These are phyloP conservation scores for Sugiyamaella sp. DNA, from an alignment of 1,139 yeast species.

Conservation along the genomic window DNA sequence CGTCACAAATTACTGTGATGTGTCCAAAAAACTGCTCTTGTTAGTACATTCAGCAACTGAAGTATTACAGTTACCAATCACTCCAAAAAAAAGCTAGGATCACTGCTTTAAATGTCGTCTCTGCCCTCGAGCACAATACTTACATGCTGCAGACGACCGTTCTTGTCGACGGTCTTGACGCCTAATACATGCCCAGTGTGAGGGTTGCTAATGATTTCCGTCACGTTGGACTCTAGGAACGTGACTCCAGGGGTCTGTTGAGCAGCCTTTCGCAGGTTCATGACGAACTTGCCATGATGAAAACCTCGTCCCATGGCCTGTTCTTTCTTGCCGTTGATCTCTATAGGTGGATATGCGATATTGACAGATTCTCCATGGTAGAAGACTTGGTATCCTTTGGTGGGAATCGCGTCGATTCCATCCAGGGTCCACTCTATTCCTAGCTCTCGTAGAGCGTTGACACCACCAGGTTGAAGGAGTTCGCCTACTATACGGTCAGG, in stretches of 20 bases:
- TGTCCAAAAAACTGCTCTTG: constrained; percentile 53
- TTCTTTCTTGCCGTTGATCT: constrained; percentile 24
- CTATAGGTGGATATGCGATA: constrained; percentile 63
- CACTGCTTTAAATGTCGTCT: too few species aligned
- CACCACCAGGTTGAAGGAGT: constrained; percentile 92
- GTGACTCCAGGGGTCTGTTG: constrained; percentile 62
- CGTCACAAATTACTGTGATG: constrained; percentile 83
- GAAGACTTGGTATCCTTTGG: constrained; percentile 79
- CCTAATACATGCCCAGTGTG: constrained; percentile 64
- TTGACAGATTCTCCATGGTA: constrained; percentile 58
- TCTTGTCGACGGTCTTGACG: constrained; percentile 48
- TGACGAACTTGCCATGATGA: constrained; percentile 88
- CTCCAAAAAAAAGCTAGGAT: too few species aligned
- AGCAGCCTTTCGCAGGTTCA: constrained; percentile 75
- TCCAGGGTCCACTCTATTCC: constrained; percentile 83
- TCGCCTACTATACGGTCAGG: constrained; percentile 99
- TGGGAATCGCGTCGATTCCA: constrained; percentile 77
- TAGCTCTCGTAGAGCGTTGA: constrained; percentile 73
- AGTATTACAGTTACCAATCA: too few species aligned
- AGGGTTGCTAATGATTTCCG: constrained; percentile 57
- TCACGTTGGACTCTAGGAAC: constrained; percentile 79
- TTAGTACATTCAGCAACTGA: too few species aligned
- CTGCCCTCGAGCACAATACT: constrained; percentile 1
- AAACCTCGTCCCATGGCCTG: constrained; percentile 74
- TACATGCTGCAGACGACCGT: constrained; percentile 26